These are phyloP conservation scores for Stevia rebaudiana DNA, from an alignment of 140 eudicot species.

Conservation along the genomic window DNA sequence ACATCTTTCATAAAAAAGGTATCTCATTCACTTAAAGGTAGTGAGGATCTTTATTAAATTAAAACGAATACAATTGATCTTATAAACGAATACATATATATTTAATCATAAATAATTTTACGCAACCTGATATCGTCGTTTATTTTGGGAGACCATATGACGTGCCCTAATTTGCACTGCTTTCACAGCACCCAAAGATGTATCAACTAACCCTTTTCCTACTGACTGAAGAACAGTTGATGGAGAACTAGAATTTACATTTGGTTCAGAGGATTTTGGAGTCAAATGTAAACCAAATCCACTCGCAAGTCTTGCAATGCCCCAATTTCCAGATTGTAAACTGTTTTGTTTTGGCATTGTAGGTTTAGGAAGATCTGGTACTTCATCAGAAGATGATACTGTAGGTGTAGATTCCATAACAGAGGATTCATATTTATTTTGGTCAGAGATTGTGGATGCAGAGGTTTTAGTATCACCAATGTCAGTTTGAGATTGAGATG, in stretches of 20 bases:
- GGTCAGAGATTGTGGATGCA: constrained; percentile 22
- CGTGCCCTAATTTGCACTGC: constrained; percentile 95
- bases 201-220: constrained; percentile 81
- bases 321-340: constrained; percentile 37
- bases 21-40: constrained; percentile 1
- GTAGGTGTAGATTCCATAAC: constrained; percentile 35
- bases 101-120: neutral
- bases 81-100: neutral
- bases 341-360: constrained; percentile 27
- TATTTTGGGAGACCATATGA: constrained; percentile 90
- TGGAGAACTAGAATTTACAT: constrained; percentile 40
- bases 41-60: neutral
- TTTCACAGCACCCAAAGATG: constrained; percentile 79
- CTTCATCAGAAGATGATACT: constrained; percentile 47
- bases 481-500: constrained; percentile 36
- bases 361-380: constrained; percentile 37
- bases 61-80: neutral
- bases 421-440: constrained; percentile 26
- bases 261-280: constrained; percentile 35
- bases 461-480: constrained; percentile 31
- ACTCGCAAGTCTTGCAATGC: constrained; percentile 64
- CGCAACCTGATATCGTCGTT: constrained; percentile 91
- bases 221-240: constrained; percentile 59
- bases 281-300: constrained; percentile 51
- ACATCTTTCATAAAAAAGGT: neutral